Conservation (phyloP, 495 filamentous ascomycete genomes). For the Aspergillus steynii region DNA sequence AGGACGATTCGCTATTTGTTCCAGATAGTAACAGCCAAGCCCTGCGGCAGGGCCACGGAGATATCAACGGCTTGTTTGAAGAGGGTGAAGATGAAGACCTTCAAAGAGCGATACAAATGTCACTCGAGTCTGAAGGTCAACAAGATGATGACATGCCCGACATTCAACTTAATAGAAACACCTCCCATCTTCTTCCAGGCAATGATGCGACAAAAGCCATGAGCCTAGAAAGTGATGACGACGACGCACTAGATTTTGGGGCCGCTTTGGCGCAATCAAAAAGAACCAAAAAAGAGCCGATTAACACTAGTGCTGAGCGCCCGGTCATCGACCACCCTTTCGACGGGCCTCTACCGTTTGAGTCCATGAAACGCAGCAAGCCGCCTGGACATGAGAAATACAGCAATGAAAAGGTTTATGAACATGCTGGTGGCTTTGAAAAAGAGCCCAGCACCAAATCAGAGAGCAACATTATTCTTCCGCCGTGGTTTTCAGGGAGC, state of each 20-base stretch:
- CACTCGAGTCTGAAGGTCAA: conserved; percentile 47
- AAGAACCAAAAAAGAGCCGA: conserved; percentile 28
- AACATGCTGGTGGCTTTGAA: conserved; percentile 69
- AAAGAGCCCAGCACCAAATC: conserved; percentile 46
- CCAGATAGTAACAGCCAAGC: conserved; percentile 41
- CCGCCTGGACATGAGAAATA: conserved; percentile 52
- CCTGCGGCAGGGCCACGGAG: conserved; percentile 26
- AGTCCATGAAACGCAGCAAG: conserved; percentile 72
- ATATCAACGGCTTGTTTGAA: conserved; percentile 44
- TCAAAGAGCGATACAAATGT: conserved; percentile 79
- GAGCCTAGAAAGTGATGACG: conserved; percentile 39
- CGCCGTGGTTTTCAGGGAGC: conserved; percentile 76
- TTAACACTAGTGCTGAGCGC: conserved; percentile 12
- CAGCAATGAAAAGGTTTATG: conserved; percentile 37
- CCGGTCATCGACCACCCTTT: conserved; percentile 35
- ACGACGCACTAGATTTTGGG: conserved; percentile 43
- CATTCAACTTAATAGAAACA: conserved; percentile 31
- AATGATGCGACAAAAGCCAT: conserved; percentile 19
- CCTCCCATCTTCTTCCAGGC: conserved; percentile 13
- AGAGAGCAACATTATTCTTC: conserved; percentile 62
- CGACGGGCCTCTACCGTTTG: conserved; percentile 84
- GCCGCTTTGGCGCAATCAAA: conserved; percentile 45
- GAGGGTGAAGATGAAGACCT: conserved; percentile 74
- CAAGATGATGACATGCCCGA: conserved; percentile 37
- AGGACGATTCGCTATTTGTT: conserved; percentile 69